A percentile compares a stretch with the other conserved stretches of the same genome.
These are phyloP conservation scores for Leucogyrophana mollusca DNA, from an alignment of 768 basidiomycete genomes.

Conservation along the genomic window DNA sequence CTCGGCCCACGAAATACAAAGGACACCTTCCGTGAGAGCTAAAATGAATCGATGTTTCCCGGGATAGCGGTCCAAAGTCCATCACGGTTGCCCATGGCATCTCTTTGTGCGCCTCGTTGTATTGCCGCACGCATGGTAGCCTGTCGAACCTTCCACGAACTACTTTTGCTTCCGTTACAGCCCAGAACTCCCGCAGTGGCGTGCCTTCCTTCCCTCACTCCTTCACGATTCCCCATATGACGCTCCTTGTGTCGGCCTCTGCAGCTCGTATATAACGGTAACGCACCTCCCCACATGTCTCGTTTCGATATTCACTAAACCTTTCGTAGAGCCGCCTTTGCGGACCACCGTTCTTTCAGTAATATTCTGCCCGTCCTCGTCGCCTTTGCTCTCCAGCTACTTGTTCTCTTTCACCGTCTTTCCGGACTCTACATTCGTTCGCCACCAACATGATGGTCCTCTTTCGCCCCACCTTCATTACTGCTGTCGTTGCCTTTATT, in stretches of 20 bases:
- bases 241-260: slow-evolving; percentile 1
- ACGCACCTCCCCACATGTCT: no score
- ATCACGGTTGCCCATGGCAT: slow-evolving; percentile 6
- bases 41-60: background rate
- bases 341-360: background rate
- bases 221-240: slow-evolving; percentile 15
- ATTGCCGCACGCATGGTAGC: background rate
- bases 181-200: background rate
- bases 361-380: no score
- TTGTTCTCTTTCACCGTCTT: background rate
- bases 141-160: slow-evolving; percentile 2
- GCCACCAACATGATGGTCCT: slow-evolving; percentile 17
- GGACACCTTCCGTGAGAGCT: slow-evolving; percentile 1
- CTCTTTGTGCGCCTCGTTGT: slow-evolving; percentile 7
- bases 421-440: background rate
- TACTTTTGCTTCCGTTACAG: slow-evolving; percentile 1
- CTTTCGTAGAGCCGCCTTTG: slow-evolving; percentile 1
- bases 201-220: background rate
- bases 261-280: slow-evolving; percentile 5
- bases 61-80: no score
- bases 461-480: slow-evolving; percentile 20
- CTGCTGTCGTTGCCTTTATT: slow-evolving; percentile 5
- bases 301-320: no score
- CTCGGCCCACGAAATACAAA: slow-evolving; percentile 12
- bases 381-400: background rate